Base-by-base conservation (phyloP, 164 flowering plant species). In the Stephania japonica region DNA sequence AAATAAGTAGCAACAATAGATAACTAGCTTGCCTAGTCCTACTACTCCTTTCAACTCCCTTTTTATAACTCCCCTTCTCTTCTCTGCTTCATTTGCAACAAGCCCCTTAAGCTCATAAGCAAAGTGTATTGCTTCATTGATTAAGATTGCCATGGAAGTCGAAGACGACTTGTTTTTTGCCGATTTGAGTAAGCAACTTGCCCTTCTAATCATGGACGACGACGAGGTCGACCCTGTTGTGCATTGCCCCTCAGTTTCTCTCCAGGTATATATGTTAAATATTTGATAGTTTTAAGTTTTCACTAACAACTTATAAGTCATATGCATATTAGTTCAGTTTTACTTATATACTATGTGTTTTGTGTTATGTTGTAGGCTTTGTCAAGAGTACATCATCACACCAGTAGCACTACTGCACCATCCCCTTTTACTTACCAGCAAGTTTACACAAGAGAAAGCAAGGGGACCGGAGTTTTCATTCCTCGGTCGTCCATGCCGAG, bases 401-500 rank as follows among this genome's bases (percentile, higher is more conserved):
- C 85, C 43, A 47, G 53, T 47, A 32, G 38, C 4, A 32, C 38
- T 4, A 68, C 69, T 4, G 63, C 79, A 59, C 88, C 79, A 44
- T 65, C 84, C 14, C 81, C 83, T 18, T 53, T 76, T 59, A 19
- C 76, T 9, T 78, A 84, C 27, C 84, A 90, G 44, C 90, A 85
- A 65, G 78, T 10, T 24, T 79, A 80, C 79, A 74, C 73, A 76
- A 76, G 87, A 68, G 90, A 86, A 65, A 85, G 88, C 86, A 89
- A 88, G 78, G 98, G 98, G 43, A 93, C 98, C 0, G 98, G 98
- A 25, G 98, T 93, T 42, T 93, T 93, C 77, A 93, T 93, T 65
- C 98, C 98, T 14, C 84, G 75, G 70, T 85, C 87, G 0, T 81
- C 88, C 0, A 82, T 79, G 63, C 87, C 88, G 0, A 83, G 88